These are phyloP conservation scores for Prototheca cutis DNA, from an alignment of 163 green algal genomes.

Conservation along the genomic window DNA sequence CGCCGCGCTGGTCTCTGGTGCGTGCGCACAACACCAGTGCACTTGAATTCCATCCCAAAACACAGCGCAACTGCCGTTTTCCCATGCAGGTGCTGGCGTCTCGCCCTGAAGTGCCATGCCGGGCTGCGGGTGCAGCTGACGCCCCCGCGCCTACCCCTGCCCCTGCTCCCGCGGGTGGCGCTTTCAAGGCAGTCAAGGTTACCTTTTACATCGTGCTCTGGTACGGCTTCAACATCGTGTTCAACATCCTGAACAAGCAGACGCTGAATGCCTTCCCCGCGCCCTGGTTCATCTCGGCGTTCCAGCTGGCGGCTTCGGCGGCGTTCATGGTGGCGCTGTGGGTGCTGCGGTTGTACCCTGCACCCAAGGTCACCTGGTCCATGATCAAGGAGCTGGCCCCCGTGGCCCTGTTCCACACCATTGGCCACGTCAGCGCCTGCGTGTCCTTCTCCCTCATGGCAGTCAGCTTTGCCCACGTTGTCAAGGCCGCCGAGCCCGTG, in stretches of 20 bases:
- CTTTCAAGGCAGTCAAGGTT: not conserved
- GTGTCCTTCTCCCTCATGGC: slow-evolving; percentile 79
- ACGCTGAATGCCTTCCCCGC: slow-evolving; percentile 83
- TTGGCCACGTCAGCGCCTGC: slow-evolving; percentile 83
- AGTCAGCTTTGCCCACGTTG: slow-evolving; percentile 87
- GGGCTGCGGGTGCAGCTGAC: too few relatives aligned
- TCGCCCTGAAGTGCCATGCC: too few relatives aligned
- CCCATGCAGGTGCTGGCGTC: too few relatives aligned
- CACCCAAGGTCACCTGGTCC: slow-evolving; percentile 43
- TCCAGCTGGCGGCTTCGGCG: slow-evolving; percentile 59
- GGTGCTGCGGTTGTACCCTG: slow-evolving; percentile 57
- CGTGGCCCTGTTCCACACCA: slow-evolving; percentile 83
- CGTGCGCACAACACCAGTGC: too few relatives aligned
- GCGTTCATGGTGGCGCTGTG: slow-evolving; percentile 81
- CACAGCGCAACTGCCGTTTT: too few relatives aligned
- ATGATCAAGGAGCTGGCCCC: slow-evolving; percentile 70
- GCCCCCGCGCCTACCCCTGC: too few relatives aligned
- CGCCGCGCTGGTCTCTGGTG: too few relatives aligned
- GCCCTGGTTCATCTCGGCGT: slow-evolving; percentile 78
- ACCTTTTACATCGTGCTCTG: slow-evolving; percentile 9
- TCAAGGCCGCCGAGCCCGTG: slow-evolving; percentile 87
- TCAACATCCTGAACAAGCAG: slow-evolving; percentile 87
- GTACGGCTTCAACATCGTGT: slow-evolving; percentile 55
- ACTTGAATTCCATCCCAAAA: too few relatives aligned
- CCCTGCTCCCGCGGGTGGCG: not conserved